These are phyloP conservation scores for Micractinium conductrix DNA, from an alignment of 139 green algal genomes.

Conservation along the genomic window DNA sequence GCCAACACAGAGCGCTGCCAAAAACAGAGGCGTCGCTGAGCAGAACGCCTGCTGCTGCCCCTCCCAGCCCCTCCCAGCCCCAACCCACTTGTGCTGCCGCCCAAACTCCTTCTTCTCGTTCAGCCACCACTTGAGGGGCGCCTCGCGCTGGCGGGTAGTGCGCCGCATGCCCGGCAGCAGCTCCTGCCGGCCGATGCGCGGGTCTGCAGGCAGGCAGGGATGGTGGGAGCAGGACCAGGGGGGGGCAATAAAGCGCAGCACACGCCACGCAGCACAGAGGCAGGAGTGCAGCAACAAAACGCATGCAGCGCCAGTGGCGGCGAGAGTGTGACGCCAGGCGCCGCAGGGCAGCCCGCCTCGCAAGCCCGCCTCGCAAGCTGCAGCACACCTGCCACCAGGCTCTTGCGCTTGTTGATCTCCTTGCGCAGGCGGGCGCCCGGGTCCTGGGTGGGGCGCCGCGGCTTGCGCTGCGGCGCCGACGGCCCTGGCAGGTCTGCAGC, in stretches of 20 bases:
- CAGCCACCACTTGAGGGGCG: slow-evolving; percentile 53
- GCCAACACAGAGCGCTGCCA: neutral
- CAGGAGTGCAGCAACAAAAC: neutral
- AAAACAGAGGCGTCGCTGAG: too few relatives aligned
- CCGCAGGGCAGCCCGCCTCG: too few relatives aligned
- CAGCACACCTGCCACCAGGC: slow-evolving; percentile 29
- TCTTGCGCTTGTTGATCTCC: slow-evolving; percentile 47
- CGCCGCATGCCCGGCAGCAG: slow-evolving; percentile 41
- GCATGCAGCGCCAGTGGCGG: too few relatives aligned
- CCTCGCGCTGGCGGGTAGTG: slow-evolving; percentile 12
- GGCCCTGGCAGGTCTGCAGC: neutral
- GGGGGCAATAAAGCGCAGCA: neutral
- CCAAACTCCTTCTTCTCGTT: slow-evolving; percentile 45
- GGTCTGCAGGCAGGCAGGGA: neutral
- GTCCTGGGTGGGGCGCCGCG: slow-evolving; percentile 18
- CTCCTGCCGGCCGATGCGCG: slow-evolving; percentile 34
- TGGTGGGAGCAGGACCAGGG: neutral
- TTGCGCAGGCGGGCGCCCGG: slow-evolving; percentile 40
- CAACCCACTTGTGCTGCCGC: slow-evolving; percentile 38
- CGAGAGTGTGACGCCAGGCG: too few relatives aligned
- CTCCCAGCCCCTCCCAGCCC: too few relatives aligned
- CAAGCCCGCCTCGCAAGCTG: too few relatives aligned
- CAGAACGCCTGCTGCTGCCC: too few relatives aligned
- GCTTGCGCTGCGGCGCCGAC: neutral
- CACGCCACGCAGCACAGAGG: neutral